These are phyloP conservation scores for Francoa sonchifolia DNA, from an alignment of 441 rosid species.

Conservation along the genomic window DNA sequence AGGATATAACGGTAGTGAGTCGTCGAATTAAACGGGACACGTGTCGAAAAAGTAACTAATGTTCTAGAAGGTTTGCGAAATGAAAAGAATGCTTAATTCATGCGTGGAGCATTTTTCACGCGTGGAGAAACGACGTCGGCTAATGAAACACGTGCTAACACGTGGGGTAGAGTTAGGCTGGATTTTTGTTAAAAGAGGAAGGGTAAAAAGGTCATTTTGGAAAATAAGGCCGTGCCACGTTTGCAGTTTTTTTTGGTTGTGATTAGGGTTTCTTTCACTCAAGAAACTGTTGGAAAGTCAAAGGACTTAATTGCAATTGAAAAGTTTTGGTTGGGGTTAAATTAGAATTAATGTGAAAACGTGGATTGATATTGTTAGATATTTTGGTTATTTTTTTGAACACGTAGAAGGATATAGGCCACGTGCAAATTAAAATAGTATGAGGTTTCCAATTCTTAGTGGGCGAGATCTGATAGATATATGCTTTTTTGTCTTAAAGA, in stretches of 20 bases:
- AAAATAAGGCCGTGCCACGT: not conserved
- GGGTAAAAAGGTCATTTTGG: not conserved
- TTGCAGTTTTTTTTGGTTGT: not conserved
- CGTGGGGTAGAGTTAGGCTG: constrained; percentile 28
- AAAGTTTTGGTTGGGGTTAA: too few species aligned
- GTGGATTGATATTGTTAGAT: too few species aligned
- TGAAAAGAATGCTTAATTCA: not conserved
- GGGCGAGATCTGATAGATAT: too few species aligned
- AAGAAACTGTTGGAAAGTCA: constrained; percentile 19
- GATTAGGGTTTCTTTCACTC: constrained; percentile 45
- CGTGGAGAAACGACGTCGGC: constrained; percentile 14
- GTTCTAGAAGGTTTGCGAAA: constrained; percentile 9
- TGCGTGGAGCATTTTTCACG: constrained; percentile 15
- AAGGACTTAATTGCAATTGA: too few species aligned
- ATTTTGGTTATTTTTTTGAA: too few species aligned
- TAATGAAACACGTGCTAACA: constrained; percentile 14
- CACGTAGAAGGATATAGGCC: too few species aligned
- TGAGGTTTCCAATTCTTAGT: too few species aligned
- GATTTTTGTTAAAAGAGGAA: constrained; percentile 2
- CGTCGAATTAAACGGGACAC: constrained; percentile 15
- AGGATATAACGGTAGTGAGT: constrained; percentile 12
- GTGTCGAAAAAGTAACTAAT: constrained; percentile 9
- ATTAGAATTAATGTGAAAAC: too few species aligned
- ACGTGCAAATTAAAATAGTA: too few species aligned
- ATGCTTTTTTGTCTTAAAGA: too few species aligned